phyloP scores from a whole-genome alignment of 2,329 filamentous ascomycete genomes.

The Colletotrichum abscissum region DNA sequence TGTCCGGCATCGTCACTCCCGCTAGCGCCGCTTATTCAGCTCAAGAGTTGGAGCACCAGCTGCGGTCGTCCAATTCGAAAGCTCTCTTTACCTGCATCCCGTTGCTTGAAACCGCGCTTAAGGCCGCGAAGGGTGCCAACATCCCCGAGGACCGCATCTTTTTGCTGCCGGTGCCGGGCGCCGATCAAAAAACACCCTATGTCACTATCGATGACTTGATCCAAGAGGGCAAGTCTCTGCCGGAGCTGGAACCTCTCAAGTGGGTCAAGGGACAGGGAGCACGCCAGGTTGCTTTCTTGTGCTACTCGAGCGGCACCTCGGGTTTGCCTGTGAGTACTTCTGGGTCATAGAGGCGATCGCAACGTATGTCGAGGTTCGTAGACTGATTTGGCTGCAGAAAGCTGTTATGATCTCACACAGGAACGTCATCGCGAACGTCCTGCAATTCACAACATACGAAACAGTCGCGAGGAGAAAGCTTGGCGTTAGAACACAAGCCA shows the following conservation, averaged over 20 bases:
- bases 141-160: constrained; percentile 74
- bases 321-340: constrained; percentile 73
- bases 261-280: constrained; percentile 75
- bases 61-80: constrained; percentile 75
- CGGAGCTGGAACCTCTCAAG: constrained; percentile 63
- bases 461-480: constrained; percentile 48
- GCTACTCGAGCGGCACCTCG: constrained; percentile 84
- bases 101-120: constrained; percentile 69
- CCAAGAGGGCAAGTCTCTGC: constrained; percentile 65
- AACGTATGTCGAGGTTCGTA: background rate
- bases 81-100: constrained; percentile 77
- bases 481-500: constrained; percentile 54
- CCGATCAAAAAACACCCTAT: constrained; percentile 61
- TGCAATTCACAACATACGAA: constrained; percentile 68
- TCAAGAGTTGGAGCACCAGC: constrained; percentile 77
- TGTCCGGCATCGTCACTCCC: constrained; percentile 79
- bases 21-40: constrained; percentile 81
- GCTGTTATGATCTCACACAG: constrained; percentile 85
- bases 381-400: constrained; percentile 62
- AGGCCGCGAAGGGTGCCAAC: constrained; percentile 69
- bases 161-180: constrained; percentile 75
- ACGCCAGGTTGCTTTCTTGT: constrained; percentile 79
- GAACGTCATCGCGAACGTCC: constrained; percentile 81
- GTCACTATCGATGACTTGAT: constrained; percentile 76
- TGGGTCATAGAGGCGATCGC: background rate